Conservation (phyloP, 768 basidiomycete genomes). For the Pleurotus salmoneostramineus region DNA sequence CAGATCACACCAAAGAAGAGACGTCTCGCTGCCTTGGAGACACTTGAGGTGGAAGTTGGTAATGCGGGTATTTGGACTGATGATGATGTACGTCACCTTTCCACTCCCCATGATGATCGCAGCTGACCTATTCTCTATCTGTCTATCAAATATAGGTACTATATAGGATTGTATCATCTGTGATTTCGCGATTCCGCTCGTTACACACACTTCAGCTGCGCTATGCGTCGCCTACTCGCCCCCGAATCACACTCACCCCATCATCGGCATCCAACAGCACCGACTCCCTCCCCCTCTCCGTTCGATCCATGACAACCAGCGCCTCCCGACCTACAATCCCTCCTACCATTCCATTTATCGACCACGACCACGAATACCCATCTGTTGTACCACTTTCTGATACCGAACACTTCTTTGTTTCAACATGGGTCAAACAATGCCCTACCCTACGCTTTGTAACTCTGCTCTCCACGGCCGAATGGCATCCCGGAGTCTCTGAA, state of each 20-base stretch:
- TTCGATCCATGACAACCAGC: not conserved
- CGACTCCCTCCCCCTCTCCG: constrained; percentile 3
- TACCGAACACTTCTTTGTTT: constrained; percentile 15
- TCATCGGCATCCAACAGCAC: constrained; percentile 5
- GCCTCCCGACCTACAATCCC: not conserved
- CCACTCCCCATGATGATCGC: not conserved
- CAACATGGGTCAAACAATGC: constrained; percentile 22
- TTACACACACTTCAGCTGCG: constrained; percentile 2
- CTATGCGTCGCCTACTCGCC: not conserved
- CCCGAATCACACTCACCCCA: not conserved
- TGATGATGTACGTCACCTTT: constrained; percentile 28
- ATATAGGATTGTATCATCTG: constrained; percentile 2
- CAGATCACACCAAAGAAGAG: constrained; percentile 13
- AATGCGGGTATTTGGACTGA: constrained; percentile 16
- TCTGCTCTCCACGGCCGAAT: constrained; percentile 9
- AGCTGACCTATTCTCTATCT: not conserved
- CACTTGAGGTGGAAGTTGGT: constrained; percentile 27
- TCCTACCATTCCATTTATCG: not conserved
- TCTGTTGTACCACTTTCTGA: not conserved
- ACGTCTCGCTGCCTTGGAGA: constrained; percentile 14
- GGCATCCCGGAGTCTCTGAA: not conserved
- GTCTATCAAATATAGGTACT: not conserved
- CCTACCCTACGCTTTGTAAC: constrained; percentile 11
- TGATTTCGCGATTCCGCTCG: constrained; percentile 1
- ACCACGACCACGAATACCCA: constrained; percentile 4